These are phyloP conservation scores for Colletotrichum truncatum DNA, from an alignment of 2,329 filamentous ascomycete species.

Conservation along the genomic window DNA sequence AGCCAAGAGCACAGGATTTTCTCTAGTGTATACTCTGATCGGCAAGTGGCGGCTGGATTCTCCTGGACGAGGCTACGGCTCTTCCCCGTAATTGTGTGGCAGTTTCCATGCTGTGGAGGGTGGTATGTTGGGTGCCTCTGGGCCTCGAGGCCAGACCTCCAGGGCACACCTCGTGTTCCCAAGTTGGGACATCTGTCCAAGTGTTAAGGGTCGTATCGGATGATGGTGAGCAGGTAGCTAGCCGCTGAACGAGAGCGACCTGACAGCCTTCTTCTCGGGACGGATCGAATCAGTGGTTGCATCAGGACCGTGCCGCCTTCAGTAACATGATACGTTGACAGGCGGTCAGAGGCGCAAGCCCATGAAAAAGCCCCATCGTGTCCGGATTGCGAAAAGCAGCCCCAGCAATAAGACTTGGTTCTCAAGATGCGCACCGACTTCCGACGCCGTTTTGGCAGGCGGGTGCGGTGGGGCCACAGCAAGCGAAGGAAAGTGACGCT, in stretches of 20 bases:
- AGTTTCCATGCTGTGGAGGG: neutral
- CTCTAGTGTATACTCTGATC: neutral
- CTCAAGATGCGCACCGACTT: conserved; percentile 18
- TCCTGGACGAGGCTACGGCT: neutral
- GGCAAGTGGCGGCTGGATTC: neutral
- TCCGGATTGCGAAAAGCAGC: neutral
- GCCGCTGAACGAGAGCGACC: neutral
- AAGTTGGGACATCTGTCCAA: neutral
- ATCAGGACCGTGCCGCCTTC: conserved; percentile 10
- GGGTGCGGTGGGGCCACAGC: conserved; percentile 45
- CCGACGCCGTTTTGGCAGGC: neutral
- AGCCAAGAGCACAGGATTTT: neutral
- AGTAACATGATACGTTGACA: neutral
- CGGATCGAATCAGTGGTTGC: conserved; percentile 16
- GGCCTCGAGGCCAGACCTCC: neutral
- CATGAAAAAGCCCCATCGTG: neutral
- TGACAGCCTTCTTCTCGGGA: conserved; percentile 14
- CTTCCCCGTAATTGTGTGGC: neutral
- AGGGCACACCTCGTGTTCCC: neutral
- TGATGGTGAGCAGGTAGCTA: conserved; percentile 1
- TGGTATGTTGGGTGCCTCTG: neutral
- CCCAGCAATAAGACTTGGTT: neutral
- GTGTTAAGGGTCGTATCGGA: conserved; percentile 12
- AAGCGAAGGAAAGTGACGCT: conserved; percentile 36
- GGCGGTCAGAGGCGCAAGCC: conserved; percentile 4